Base-by-base conservation (phyloP, 768 basidiomycete genomes). In the Trametes coccinea region DNA sequence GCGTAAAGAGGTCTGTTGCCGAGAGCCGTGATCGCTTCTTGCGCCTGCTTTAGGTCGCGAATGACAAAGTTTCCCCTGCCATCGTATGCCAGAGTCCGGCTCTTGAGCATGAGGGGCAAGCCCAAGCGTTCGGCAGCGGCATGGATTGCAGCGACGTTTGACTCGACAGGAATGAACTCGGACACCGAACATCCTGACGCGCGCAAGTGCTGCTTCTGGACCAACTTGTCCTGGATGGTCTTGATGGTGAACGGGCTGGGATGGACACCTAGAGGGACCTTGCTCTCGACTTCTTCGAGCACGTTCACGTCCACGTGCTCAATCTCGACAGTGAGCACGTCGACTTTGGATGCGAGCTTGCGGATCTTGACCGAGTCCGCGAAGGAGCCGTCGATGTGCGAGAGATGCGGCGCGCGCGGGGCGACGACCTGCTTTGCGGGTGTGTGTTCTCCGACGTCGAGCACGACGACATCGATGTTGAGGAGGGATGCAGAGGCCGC, bases 31-130 rank as follows among this genome's bases (percentile, higher is more conserved):
- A 85, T 73, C 0, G 82, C 79, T 16, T 85, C 78, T 49, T 77
- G 74, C 2, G 79, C 79, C 34, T 89, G 79, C 8, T 78, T 74
- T 8, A 82, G 62, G 16, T 84, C 78, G 17, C 80, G 80, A 31
- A 98, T 71, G 39, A 88, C 87, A 68, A 84, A 94, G 73, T 99
- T 99, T 5, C 97, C 97, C 59, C 93, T 80, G 2, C 97, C 97
- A 70, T 98, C 96, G 72, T 99, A 99, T 0, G 95, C 97, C 58
- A 95, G 77, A 0, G 92, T 96, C n/a, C 93, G 82, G 61, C 89
- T 92, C 77, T 99, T 98, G 62, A 99, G 82, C 95, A 99, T 97
- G 50, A 97, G 76, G 0, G 96, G 95, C 9, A 94, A 78, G 1
- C 96, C 94, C 5, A 98, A 78, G 31, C 71, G 73, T 10, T 79